phyloP scores from a whole-genome alignment of 768 basidiomycete species.

The Dioszegia hungarica region DNA sequence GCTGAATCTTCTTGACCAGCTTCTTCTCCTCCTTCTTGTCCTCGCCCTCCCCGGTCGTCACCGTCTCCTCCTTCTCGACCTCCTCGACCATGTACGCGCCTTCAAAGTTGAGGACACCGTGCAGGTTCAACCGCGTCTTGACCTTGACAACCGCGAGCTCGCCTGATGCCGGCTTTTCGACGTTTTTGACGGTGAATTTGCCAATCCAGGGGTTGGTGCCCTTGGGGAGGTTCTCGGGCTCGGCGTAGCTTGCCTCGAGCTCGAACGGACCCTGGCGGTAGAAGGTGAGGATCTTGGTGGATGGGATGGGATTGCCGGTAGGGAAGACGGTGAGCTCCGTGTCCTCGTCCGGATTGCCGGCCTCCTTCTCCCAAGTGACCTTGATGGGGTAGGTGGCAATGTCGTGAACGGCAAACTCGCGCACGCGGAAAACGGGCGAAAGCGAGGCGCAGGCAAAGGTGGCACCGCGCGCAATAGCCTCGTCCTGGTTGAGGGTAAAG shows the following conservation, averaged over 20 bases:
- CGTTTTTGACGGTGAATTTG: constrained; percentile 72
- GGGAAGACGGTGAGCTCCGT: constrained; percentile 89
- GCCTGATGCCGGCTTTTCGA: constrained; percentile 63
- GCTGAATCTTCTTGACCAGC: constrained; percentile 81
- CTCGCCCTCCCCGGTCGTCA: constrained; percentile 62
- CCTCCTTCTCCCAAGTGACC: constrained; percentile 73
- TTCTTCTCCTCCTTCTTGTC: constrained; percentile 54
- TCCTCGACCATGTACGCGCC: constrained; percentile 68
- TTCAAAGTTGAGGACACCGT: constrained; percentile 85
- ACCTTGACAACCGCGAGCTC: constrained; percentile 81
- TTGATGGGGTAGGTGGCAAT: constrained; percentile 83
- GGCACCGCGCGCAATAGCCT: constrained; percentile 90
- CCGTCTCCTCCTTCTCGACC: constrained; percentile 66
- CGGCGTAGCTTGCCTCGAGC: constrained; percentile 77
- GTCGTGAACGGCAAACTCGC: constrained; percentile 87
- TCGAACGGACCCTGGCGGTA: constrained; percentile 84
- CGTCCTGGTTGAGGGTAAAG: constrained; percentile 94
- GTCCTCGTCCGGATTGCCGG: constrained; percentile 73
- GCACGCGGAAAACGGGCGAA: constrained; percentile 95
- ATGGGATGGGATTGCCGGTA: constrained; percentile 75
- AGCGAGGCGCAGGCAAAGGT: constrained; percentile 97
- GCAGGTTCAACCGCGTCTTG: constrained; percentile 78
- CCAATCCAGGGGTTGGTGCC: constrained; percentile 79
- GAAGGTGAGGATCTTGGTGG: constrained; percentile 93
- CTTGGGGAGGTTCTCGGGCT: constrained; percentile 63